Base-by-base conservation (phyloP, 805 yeast genomes). In the Tanozyma kutaoensis region DNA sequence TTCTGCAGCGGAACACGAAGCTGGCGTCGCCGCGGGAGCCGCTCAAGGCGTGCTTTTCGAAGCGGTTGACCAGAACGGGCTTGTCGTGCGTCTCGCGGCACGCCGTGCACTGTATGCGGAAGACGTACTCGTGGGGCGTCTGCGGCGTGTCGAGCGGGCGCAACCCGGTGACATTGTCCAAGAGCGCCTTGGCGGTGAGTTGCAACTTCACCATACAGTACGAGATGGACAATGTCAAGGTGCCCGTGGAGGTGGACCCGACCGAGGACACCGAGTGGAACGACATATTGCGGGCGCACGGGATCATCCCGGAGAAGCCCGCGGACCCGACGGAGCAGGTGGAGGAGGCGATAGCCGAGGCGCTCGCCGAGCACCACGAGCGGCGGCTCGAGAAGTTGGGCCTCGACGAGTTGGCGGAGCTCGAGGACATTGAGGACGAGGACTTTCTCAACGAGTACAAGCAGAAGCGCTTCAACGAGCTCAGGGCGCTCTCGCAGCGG, bases 201-300 rank as follows among this genome's bases (percentile, higher is more conserved):
- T 41, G 54, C 34, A 48, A 56, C 28, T 54, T 53, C 21, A 47
- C 66, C 66, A 60, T 60, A n/a, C n/a, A 15, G 7, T 15, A 7
- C 17, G 7, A 15, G 17, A 15, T 39, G 26, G 33, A 36, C 23
- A 74, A 72, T 33, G 70, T 73, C 19, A 67, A 76, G 56, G 62
- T 78, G 29, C 82, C 75, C 38, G 85, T 85, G 26, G 82, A 85
- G 52, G 95, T 86, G 29, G 86, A 91, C 52, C 96, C 95, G 20
- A 71, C 69, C 35, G 99, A 91, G 52, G 99, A 91, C 49, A 91
- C 98, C 0, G 98, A 91, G 51, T 91, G 99, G 98, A 91, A 91
- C 48, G 99, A 91, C 51, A 85, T 91, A 38, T 63, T 91, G 24
- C 63, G 99, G 37, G 68, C 71, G 3, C 81, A 86, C 35, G 97